Conservation (phyloP, 2,329 filamentous ascomycete species). For the Aspergillus oerlinghausenensis region DNA sequence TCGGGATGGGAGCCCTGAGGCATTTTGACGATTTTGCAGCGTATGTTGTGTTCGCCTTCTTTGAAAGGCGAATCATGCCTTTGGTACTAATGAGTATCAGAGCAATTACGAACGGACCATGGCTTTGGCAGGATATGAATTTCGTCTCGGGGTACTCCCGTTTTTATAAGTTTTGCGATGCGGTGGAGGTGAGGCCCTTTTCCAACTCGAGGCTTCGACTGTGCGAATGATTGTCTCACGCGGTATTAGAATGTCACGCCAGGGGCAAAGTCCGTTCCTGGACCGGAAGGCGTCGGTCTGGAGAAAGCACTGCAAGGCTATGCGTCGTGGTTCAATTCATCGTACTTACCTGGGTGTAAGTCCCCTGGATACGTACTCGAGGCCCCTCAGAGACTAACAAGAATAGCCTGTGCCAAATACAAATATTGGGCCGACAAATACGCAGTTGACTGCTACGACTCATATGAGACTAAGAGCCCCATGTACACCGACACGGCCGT, state of each 20-base stretch:
- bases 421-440: constrained; percentile 45
- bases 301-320: constrained; percentile 52
- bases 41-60: constrained; percentile 13
- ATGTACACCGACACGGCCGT: constrained; percentile 49
- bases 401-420: constrained; percentile 43
- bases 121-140: constrained; percentile 53
- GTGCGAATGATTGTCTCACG: constrained; percentile 2
- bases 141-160: constrained; percentile 47
- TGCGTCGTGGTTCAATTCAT: constrained; percentile 49
- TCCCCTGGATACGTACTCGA: constrained; percentile 1
- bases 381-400: not conserved
- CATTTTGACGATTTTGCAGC: constrained; percentile 52
- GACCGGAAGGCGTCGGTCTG: constrained; percentile 48
- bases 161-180: constrained; percentile 48
- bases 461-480: constrained; percentile 47
- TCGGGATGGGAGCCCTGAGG: constrained; percentile 48
- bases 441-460: constrained; percentile 51
- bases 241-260: constrained; percentile 28
- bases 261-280: constrained; percentile 27
- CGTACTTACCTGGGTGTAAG: constrained; percentile 48
- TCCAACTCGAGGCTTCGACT: not conserved
- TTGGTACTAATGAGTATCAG: constrained; percentile 17
- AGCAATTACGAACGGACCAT: constrained; percentile 53
- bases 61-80: not conserved
- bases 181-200: constrained; percentile 41